Evolutionary conservation across 495 filamentous ascomycete species (phyloP), one percentile per base, ranked within the genome.

Genomic region (Xylaria longipes): DNA sequence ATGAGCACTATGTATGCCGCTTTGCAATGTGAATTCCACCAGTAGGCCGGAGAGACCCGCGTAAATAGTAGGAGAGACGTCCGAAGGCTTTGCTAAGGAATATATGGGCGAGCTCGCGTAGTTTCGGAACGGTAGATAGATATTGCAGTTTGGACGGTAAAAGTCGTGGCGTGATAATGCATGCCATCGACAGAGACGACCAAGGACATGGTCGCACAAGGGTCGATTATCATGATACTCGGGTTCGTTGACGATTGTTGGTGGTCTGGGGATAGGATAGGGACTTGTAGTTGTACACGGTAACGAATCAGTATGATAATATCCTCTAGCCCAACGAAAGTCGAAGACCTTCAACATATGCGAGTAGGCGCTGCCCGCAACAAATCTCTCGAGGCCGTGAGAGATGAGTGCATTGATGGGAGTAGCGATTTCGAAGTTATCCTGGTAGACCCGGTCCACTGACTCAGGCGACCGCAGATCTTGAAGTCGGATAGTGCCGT

Each of bases 301-400:
- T 4, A 86, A 75, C 7, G 77, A 79, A 1, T 79, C 74, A 14
- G 82, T 84, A 58, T 86, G 80, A 33, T 84, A 78, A 68, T 86
- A 86, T 4, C 70, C 56, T 70, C 80, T 82, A 0, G 80, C 71
- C 81, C 82, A 84, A 11, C 84, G 83, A 41, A 84, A 85, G 77
- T 86, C 84, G 61, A 85, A 86, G 1, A 86, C 71, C 64, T 85
- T 84, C 69, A 86, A 37, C 41, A 78, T 74, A 5, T 75, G 73
- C 2, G 75, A 76, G 5, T 78, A 73, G 35, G 77, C 80, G 62
- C 81, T 81, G 6, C 79, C 80, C 0, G 80, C 84, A 9, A 85
- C 63, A 52, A 86, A 86, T 7, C 82, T 72, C 52, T 85, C 83
- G 1, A 78, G 71, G 48, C 82, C 84, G 39, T 82, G 81, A 0